phyloP scores from a whole-genome alignment of 495 filamentous ascomycete genomes.

The Achaetomiella virescens region DNA sequence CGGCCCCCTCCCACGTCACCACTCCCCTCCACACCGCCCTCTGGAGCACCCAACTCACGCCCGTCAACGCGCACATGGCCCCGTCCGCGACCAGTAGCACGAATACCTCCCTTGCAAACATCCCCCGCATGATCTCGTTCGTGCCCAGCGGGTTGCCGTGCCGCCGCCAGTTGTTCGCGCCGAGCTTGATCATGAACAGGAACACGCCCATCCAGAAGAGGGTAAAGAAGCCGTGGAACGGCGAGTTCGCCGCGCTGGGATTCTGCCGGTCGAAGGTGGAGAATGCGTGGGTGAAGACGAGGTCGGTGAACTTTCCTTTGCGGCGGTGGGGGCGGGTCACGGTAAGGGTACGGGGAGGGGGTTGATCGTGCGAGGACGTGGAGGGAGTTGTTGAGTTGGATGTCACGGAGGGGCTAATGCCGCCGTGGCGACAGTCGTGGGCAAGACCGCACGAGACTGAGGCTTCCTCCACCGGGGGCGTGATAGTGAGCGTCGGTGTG shows the following conservation, averaged over 20 bases:
- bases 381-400: neutral
- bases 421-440: no score
- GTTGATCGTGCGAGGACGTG: neutral
- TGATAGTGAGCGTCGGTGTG: neutral
- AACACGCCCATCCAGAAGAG: constrained; percentile 66
- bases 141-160: constrained; percentile 58
- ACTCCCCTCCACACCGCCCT: constrained; percentile 45
- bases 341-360: neutral
- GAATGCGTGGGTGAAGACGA: constrained; percentile 63
- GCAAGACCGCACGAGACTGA: no score
- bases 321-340: neutral
- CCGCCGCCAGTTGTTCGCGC: constrained; percentile 56
- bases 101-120: constrained; percentile 61
- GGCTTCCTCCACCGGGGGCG: neutral
- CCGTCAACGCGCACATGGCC: constrained; percentile 54
- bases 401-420: no score
- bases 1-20: constrained; percentile 55
- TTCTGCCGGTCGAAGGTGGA: constrained; percentile 67
- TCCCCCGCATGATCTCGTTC: constrained; percentile 61
- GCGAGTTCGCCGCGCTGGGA: constrained; percentile 45
- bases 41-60: constrained; percentile 55
- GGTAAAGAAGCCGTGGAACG: constrained; percentile 71
- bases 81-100: constrained; percentile 61
- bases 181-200: constrained; percentile 55
- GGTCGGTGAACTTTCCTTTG: constrained; percentile 53